phyloP scores from a whole-genome alignment of 176 grass and related monocot species.

The Melocanna baccifera region DNA sequence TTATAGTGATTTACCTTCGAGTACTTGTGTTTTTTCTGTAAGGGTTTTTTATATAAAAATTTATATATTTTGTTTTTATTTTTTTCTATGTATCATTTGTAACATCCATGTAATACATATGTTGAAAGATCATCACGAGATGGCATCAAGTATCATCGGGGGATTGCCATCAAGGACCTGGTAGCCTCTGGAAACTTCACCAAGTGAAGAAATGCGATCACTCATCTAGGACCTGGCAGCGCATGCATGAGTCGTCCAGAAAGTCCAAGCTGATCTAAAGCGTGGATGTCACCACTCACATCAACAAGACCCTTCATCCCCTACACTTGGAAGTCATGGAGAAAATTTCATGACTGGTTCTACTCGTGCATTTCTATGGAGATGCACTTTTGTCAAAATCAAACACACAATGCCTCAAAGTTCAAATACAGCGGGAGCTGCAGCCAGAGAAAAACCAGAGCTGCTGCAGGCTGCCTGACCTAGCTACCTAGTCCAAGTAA shows the following conservation, averaged over 20 bases:
- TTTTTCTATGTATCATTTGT: too few relatives aligned
- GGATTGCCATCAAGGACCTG: neutral
- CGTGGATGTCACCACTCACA: slow-evolving; percentile 9
- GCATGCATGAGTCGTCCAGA: neutral
- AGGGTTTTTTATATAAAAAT: too few relatives aligned
- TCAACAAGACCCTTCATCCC: slow-evolving; percentile 9
- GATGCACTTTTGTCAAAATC: neutral
- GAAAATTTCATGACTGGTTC: too few relatives aligned
- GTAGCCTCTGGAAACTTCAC: neutral
- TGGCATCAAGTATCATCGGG: too few relatives aligned
- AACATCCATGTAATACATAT: neutral
- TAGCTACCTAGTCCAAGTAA: neutral
- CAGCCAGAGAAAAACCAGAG: neutral
- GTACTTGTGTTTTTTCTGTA: too few relatives aligned
- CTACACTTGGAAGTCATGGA: neutral
- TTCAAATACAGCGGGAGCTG: slow-evolving; percentile 7
- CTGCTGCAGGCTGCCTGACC: neutral
- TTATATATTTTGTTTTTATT: too few relatives aligned
- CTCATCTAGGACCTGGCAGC: neutral
- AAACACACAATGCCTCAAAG: neutral
- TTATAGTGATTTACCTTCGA: too few relatives aligned
- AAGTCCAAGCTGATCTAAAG: neutral
- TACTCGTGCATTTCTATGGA: neutral
- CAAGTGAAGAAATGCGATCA: neutral
- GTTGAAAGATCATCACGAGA: neutral